Evolutionary conservation across 2,329 filamentous ascomycete species (phyloP).

Genomic region (Tolypocladium sp.): DNA sequence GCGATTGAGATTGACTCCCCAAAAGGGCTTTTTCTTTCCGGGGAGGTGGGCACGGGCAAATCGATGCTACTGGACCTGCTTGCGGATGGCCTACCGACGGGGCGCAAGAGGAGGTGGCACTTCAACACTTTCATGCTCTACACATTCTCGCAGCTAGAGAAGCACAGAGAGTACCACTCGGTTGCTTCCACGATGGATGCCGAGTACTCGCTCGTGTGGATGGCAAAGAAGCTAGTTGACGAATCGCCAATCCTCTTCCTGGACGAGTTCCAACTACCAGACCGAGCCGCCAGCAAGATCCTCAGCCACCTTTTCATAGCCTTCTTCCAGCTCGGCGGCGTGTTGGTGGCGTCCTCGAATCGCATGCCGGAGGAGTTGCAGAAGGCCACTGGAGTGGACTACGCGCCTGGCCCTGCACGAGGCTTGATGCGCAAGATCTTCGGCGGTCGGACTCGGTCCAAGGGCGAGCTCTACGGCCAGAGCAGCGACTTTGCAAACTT

Average conservation of each 20-base stretch:
- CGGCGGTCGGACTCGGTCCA: conserved; percentile 23
- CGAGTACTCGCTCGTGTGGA: conserved; percentile 61
- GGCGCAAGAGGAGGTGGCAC: conserved; percentile 67
- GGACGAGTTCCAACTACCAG: conserved; percentile 77
- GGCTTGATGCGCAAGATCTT: conserved; percentile 41
- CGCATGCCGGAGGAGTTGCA: conserved; percentile 75
- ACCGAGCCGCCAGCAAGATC: conserved; percentile 69
- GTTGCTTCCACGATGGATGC: conserved; percentile 11
- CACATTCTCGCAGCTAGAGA: conserved; percentile 62
- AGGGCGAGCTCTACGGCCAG: conserved; percentile 46
- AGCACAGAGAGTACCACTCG: conserved; percentile 38
- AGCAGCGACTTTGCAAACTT: conserved; percentile 69
- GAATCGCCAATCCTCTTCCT: conserved; percentile 69
- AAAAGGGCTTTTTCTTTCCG: conserved; percentile 66
- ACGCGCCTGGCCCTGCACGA: conserved; percentile 45
- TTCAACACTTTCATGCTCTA: conserved; percentile 85
- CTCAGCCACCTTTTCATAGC: conserved; percentile 68
- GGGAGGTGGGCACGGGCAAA: conserved; percentile 76
- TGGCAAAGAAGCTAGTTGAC: conserved; percentile 68
- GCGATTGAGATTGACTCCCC: conserved; percentile 66
- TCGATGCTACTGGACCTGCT: conserved; percentile 78
- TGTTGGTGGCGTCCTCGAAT: conserved; percentile 72
- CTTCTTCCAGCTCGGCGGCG: conserved; percentile 76
- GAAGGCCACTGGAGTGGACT: conserved; percentile 65
- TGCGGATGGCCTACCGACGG: conserved; percentile 66